Conservation (phyloP, 208 protist genomes). For the Leishmania guyanensis region DNA sequence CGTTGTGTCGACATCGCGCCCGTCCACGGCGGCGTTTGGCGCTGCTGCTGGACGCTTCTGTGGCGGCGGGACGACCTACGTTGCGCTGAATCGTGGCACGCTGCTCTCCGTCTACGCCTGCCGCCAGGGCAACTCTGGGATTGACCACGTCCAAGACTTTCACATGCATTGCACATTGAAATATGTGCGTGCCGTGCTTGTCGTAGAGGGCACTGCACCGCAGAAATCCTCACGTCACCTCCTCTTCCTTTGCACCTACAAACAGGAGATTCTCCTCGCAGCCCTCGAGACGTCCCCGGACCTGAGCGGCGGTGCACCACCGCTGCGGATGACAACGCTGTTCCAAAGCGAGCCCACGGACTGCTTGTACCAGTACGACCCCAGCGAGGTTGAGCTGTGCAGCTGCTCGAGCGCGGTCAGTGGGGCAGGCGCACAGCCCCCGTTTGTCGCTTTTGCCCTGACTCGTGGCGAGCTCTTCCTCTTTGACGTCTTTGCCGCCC, state of each 20-base stretch:
- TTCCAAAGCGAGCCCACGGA: conserved; percentile 60
- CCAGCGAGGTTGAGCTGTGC: conserved; percentile 53
- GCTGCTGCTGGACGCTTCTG: conserved; percentile 47
- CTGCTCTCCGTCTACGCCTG: conserved; percentile 52
- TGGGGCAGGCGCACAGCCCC: conserved; percentile 11
- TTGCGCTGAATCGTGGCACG: conserved; percentile 61
- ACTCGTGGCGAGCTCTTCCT: conserved; percentile 58
- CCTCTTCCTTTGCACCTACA: conserved; percentile 75
- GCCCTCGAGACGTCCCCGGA: conserved; percentile 35
- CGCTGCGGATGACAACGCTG: conserved; percentile 52
- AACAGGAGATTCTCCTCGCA: conserved; percentile 74
- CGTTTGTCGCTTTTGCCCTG: conserved; percentile 72
- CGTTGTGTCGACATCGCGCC: conserved; percentile 58
- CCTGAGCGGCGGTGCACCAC: background rate
- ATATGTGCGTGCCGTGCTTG: conserved; percentile 59
- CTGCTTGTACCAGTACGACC: conserved; percentile 65
- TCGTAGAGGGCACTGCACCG: conserved; percentile 35
- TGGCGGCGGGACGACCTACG: conserved; percentile 21
- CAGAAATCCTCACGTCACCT: conserved; percentile 48
- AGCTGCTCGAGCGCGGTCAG: conserved; percentile 37
- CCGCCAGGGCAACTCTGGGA: conserved; percentile 2
- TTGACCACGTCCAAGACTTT: conserved; percentile 58
- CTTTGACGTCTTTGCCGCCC: conserved; percentile 64
- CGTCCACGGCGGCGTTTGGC: conserved; percentile 49
- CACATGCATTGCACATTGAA: conserved; percentile 65